Evolutionary conservation across 192 early-diverging fungal genomes (phyloP).

Genomic region (Rhizophagus prolifer): DNA sequence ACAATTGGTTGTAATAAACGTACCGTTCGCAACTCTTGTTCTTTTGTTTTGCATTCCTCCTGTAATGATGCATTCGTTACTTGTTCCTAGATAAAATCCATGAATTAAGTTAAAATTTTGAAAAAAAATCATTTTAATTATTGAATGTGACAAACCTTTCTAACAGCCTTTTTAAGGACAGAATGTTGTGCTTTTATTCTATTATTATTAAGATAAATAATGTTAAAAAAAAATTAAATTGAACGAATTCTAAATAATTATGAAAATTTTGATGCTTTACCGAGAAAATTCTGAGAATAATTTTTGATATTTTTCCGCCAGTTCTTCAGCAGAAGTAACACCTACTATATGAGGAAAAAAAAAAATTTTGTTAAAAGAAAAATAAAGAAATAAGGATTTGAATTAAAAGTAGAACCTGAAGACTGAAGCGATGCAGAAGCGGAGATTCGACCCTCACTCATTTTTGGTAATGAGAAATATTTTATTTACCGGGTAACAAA

Average conservation of each 20-base stretch:
- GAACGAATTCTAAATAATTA: background rate
- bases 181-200: constrained; percentile 63
- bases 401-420: background rate
- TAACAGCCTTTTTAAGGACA: constrained; percentile 57
- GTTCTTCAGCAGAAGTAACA: constrained; percentile 43
- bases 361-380: background rate
- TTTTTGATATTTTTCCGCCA: constrained; percentile 54
- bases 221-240: background rate
- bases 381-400: background rate
- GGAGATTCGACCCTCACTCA: background rate
- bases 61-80: constrained; percentile 48
- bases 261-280: constrained; percentile 32
- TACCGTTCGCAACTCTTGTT: constrained; percentile 59
- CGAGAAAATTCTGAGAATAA: constrained; percentile 55
- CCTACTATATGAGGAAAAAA: background rate
- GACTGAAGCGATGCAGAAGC: constrained; percentile 2
- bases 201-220: background rate
- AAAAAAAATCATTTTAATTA: background rate
- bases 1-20: background rate
- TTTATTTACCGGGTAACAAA: background rate
- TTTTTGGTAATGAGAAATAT: background rate
- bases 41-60: constrained; percentile 54
- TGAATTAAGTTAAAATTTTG: background rate
- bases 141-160: constrained; percentile 42
- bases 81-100: constrained; percentile 49